Base-by-base conservation (phyloP, 225 moss, liverwort and hornwort species). In the Anthoceros angustus region DNA sequence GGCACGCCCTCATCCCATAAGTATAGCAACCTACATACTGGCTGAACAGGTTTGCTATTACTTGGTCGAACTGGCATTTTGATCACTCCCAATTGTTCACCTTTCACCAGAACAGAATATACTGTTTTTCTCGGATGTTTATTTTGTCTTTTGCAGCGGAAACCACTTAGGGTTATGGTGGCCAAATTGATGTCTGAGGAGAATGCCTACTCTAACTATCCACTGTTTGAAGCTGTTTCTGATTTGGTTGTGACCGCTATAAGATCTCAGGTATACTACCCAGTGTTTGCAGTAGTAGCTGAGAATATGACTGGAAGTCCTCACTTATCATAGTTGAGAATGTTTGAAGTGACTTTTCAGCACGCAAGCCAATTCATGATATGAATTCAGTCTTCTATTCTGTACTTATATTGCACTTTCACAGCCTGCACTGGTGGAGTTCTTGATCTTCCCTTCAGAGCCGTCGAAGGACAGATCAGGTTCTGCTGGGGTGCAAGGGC, bases 351-450 rank as follows among this genome's bases (percentile, higher is more conserved):
- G 63, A 63, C 2, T 63, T 32, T 32, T 32, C 32, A 38, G 20
- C 63, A 4, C 10, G 25, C 10, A 41, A 14, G 40, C 40, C 48
- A 6, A 23, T 60, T 3, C 23, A 18, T 23, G n/a, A 16, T 23
- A 60, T 3, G 55, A 60, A 60, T 16, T 60, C 8, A 16, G 55
- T 23, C 5, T 16, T 3, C 55, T 6, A 6, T 16, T 16, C n/a
- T 18, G 4, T 6, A 23, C 64, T 41, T 8, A 41, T 39, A 38
- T 16, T 26, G 5, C 18, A 11, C 26, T 39, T 66, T 69, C 77
- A 75, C 85, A 90, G 90, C 95, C 95, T 38, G 86, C 88, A 66
- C 67, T 92, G 40, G 81, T 98, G 41, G 92, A 83, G 81, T 84
- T 83, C 63, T 78, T 98, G 64, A 78, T 98, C 60, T 98, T 87